Conservation (phyloP, 2,329 filamentous ascomycete species). For the Venturia pyrina region DNA sequence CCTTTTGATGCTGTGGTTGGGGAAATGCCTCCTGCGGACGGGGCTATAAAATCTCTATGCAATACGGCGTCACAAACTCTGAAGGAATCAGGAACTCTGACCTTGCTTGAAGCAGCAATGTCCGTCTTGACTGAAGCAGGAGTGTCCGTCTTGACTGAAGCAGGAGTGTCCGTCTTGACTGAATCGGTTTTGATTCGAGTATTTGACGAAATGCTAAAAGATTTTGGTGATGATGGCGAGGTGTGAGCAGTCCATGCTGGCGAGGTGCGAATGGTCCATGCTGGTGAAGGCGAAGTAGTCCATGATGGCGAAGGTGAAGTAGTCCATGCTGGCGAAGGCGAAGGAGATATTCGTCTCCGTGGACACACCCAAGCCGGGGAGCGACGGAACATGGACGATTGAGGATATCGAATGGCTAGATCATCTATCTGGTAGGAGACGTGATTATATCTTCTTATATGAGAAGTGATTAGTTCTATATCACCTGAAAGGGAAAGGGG, state of each 20-base stretch:
- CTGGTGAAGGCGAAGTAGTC: background rate
- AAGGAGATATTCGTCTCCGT: background rate
- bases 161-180: background rate
- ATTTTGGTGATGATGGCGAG: background rate
- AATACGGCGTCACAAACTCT: background rate
- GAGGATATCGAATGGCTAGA: background rate
- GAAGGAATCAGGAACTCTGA: background rate
- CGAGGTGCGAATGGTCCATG: background rate
- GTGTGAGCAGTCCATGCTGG: background rate
- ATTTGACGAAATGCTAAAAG: background rate
- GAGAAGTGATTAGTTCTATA: no score
- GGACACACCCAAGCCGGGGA: background rate
- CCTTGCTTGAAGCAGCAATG: background rate
- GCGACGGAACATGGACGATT: background rate
- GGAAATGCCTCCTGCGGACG: background rate
- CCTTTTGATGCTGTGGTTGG: background rate
- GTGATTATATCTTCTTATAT: no score
- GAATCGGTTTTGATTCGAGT: background rate
- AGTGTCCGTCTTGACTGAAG: background rate
- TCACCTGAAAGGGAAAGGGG: no score
- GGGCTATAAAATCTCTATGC: background rate
- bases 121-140: background rate
- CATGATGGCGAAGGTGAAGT: background rate
- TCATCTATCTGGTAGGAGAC: background rate
- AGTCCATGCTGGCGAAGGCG: background rate